These are phyloP conservation scores for Mariannaea sp. DNA, from an alignment of 2,329 filamentous ascomycete species.

Conservation along the genomic window DNA sequence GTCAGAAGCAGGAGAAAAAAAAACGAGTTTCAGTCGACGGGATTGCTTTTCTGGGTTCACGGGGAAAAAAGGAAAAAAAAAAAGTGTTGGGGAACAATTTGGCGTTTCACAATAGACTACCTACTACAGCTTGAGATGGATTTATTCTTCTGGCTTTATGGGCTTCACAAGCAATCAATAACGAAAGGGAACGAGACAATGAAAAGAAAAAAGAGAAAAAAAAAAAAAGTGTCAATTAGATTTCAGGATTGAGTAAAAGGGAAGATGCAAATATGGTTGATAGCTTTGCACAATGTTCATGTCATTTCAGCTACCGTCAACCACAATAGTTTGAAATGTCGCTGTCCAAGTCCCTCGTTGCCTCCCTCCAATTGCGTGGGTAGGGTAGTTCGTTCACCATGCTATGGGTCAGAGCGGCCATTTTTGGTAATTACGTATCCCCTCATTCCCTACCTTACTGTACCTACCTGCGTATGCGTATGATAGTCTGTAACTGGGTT, in stretches of 20 bases:
- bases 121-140: constrained; percentile 21
- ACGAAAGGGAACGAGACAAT: constrained; percentile 12
- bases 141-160: constrained; percentile 23
- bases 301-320: too few species aligned
- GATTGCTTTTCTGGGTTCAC: constrained; percentile 26
- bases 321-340: neutral
- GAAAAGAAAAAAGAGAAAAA: neutral
- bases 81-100: constrained; percentile 22
- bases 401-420: too few species aligned
- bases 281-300: neutral
- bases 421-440: too few species aligned
- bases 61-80: constrained; percentile 29
- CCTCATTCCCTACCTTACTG: too few species aligned
- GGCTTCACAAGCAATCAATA: constrained; percentile 21
- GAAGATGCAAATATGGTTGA: neutral
- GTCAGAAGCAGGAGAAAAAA: constrained; percentile 21
- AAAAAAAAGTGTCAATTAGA: neutral
- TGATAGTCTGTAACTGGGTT: too few species aligned
- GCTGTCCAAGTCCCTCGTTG: neutral
- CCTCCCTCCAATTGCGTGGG: too few species aligned
- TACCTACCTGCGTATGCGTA: too few species aligned
- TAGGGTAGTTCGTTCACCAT: too few species aligned
- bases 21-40: constrained; percentile 25
- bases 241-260: neutral
- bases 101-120: constrained; percentile 34